Evolutionary conservation across 2,329 filamentous ascomycete genomes (phyloP).

Genomic region (Didymella pinodella): DNA sequence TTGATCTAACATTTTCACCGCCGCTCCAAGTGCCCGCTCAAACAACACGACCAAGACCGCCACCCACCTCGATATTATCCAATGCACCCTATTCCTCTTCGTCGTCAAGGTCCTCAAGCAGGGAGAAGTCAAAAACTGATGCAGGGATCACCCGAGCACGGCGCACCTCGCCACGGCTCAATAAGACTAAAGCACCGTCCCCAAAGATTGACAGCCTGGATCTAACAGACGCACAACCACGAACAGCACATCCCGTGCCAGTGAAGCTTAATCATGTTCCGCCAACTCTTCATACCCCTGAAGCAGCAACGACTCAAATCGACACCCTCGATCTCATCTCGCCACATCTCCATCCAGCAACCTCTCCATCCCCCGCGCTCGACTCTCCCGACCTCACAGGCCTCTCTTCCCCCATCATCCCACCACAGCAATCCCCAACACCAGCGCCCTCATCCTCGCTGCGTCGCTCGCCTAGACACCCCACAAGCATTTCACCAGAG

Average conservation of each 20-base stretch:
- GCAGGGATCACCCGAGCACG: constrained; percentile 17
- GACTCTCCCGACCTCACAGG: constrained; percentile 36
- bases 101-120: constrained; percentile 19
- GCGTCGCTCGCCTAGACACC: constrained; percentile 36
- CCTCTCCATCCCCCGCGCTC: constrained; percentile 23
- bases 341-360: neutral
- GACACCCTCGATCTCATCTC: constrained; percentile 40
- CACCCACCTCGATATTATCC: constrained; percentile 38
- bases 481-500: constrained; percentile 19
- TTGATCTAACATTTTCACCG: constrained; percentile 44
- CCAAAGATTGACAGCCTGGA: constrained; percentile 35
- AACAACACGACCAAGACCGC: constrained; percentile 27
- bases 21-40: constrained; percentile 18
- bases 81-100: constrained; percentile 33
- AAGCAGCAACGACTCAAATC: constrained; percentile 21
- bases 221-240: constrained; percentile 20
- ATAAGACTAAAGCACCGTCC: constrained; percentile 27
- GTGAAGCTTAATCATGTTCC: too few species aligned
- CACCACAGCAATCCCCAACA: neutral
- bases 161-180: constrained; percentile 35
- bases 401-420: constrained; percentile 24
- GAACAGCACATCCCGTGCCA: too few species aligned
- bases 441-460: neutral
- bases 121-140: constrained; percentile 11
- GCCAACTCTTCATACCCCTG: too few species aligned